Conservation (phyloP, 768 basidiomycete species). For the Solioccasus polychromus region DNA sequence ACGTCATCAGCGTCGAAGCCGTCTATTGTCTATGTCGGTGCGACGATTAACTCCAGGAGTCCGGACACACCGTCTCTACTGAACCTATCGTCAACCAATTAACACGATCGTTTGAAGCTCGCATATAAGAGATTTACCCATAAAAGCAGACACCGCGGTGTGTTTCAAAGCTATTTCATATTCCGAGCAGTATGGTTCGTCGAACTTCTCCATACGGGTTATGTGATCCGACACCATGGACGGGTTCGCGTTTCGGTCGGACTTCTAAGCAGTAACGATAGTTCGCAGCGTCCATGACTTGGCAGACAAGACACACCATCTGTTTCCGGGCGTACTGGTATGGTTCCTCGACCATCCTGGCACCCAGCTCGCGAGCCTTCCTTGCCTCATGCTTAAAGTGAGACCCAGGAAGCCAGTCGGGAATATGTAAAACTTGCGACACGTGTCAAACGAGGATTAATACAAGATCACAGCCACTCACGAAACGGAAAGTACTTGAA, state of each 20-base stretch:
- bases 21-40: background rate
- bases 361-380: background rate
- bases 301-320: conserved; percentile 1
- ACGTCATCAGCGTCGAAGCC: conserved; percentile 1
- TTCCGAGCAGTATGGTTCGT: background rate
- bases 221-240: conserved; percentile 7
- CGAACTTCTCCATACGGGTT: background rate
- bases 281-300: background rate
- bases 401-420: conserved; percentile 20
- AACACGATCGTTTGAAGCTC: too few species aligned
- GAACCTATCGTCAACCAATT: background rate
- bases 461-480: too few species aligned
- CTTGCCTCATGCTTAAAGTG: conserved; percentile 1
- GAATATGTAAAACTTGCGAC: conserved; percentile 25
- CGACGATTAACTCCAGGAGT: conserved; percentile 1
- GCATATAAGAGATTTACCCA: too few species aligned
- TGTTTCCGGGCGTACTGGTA: background rate
- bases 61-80: conserved; percentile 2
- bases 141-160: background rate
- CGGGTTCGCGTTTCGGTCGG: background rate
- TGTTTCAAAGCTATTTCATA: conserved; percentile 4
- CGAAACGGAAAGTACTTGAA: too few species aligned
- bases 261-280: background rate
- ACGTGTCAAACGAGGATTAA: too few species aligned
- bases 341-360: background rate